phyloP scores from a whole-genome alignment of 2,329 filamentous ascomycete species.

The Penicillium frequentans region DNA sequence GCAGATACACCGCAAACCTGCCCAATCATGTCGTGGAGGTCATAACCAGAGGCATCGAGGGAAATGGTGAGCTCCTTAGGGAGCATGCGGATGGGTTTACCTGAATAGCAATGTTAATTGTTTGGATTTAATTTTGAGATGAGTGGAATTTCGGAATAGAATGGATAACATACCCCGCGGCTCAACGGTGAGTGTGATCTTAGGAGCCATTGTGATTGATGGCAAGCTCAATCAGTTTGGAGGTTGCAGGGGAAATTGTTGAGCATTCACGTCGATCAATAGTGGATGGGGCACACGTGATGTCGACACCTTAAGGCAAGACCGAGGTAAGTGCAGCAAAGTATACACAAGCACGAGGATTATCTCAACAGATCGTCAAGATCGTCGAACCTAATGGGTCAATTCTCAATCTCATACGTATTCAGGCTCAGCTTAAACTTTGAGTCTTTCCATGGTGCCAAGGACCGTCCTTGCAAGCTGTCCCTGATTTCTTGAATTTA shows the following conservation, averaged over 20 bases:
- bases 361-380: not conserved
- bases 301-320: conserved; percentile 17
- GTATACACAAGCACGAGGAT: not conserved
- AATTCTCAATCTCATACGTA: not conserved
- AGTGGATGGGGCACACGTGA: conserved; percentile 14
- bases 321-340: not conserved
- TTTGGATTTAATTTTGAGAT: not conserved
- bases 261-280: not conserved
- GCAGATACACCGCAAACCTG: conserved; percentile 55
- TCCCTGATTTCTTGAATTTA: not conserved
- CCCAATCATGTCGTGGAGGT: conserved; percentile 60
- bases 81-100: conserved; percentile 62
- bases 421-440: not conserved
- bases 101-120: conserved; percentile 36
- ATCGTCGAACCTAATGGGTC: not conserved
- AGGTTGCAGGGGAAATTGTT: conserved; percentile 5
- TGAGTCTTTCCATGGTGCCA: not conserved
- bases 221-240: not conserved
- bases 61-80: conserved; percentile 57
- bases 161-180: conserved; percentile 40
- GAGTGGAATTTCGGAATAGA: not conserved
- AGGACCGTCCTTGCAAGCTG: conserved; percentile 52
- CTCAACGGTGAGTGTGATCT: conserved; percentile 41
- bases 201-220: conserved; percentile 32
- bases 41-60: conserved; percentile 51